Percentiles rank a stretch among this genome's conserved stretches.
These are phyloP conservation scores for Ceratonia siliqua DNA, from an alignment of 306 rosid genomes.

Conservation along the genomic window DNA sequence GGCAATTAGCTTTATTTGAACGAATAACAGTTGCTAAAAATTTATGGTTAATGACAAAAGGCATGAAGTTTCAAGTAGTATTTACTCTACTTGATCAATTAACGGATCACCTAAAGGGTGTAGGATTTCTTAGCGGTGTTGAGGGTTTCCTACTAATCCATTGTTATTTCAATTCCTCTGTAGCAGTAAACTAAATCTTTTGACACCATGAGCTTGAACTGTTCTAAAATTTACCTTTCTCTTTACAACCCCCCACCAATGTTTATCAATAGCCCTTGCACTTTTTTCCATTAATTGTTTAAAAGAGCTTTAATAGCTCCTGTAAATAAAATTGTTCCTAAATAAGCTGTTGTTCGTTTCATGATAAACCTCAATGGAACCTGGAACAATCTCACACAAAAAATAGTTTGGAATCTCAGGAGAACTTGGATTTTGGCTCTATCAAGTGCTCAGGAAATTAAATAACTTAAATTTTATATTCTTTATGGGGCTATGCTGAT, in stretches of 20 bases:
- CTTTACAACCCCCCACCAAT: too few relatives aligned
- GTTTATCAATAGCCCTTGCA: too few relatives aligned
- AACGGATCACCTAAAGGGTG: conserved; percentile 57
- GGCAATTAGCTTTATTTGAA: conserved; percentile 69
- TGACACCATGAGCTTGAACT: too few relatives aligned
- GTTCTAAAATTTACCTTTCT: too few relatives aligned
- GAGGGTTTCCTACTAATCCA: conserved; percentile 34
- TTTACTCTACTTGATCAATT: conserved; percentile 56
- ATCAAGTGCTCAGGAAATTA: background rate
- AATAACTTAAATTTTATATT: too few relatives aligned
- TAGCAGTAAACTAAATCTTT: background rate
- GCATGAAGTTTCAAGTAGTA: conserved; percentile 39
- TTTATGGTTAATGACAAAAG: conserved; percentile 62
- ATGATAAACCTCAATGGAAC: too few relatives aligned
- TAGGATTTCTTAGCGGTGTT: conserved; percentile 29
- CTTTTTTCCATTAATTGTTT: background rate
- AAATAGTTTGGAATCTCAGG: too few relatives aligned
- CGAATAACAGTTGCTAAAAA: conserved; percentile 45
- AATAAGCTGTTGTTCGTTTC: background rate
- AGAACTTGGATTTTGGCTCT: background rate
- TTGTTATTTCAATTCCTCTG: background rate
- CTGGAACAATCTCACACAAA: background rate
- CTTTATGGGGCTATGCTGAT: too few relatives aligned
- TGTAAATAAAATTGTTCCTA: too few relatives aligned
- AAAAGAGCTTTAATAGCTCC: too few relatives aligned